Evolutionary conservation across 352 stramenopile species (phyloP).

Genomic region (Phytophthora cryptogea): DNA sequence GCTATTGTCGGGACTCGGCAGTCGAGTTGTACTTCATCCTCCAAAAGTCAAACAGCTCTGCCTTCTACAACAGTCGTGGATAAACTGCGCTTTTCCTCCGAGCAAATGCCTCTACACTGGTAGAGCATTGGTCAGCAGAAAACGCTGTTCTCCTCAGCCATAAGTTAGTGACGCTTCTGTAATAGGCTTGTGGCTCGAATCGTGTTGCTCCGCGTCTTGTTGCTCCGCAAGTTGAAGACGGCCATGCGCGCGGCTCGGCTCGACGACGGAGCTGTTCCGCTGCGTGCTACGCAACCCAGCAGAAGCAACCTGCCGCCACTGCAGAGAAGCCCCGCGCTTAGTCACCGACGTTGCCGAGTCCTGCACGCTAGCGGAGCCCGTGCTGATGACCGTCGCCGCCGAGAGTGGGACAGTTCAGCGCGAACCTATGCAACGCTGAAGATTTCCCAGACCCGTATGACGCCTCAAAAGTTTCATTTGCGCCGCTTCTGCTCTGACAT

Average conservation of each 20-base stretch:
- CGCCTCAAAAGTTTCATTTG: neutral
- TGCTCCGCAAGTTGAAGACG: neutral
- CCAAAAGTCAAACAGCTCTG: too few species aligned
- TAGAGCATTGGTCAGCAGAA: too few species aligned
- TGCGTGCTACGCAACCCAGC: neutral
- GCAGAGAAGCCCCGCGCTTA: too few species aligned
- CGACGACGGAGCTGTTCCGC: neutral
- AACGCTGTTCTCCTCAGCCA: too few species aligned
- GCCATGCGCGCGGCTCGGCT: neutral
- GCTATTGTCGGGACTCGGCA: too few species aligned
- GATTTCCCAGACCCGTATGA: neutral
- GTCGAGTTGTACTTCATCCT: too few species aligned
- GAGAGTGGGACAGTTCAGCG: conserved; percentile 2
- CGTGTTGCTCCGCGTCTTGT: too few species aligned
- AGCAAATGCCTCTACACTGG: too few species aligned
- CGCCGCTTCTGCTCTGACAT: neutral
- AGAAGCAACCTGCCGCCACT: neutral
- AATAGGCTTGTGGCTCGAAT: too few species aligned
- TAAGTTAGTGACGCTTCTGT: too few species aligned
- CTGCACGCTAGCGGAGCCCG: neutral
- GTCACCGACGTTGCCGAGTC: neutral
- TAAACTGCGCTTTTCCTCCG: too few species aligned
- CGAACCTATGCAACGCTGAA: neutral
- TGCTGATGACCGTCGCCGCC: conserved; percentile 1
- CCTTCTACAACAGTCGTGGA: too few species aligned